Conservation (phyloP, 495 filamentous ascomycete species). For the Penicillium parvum region DNA sequence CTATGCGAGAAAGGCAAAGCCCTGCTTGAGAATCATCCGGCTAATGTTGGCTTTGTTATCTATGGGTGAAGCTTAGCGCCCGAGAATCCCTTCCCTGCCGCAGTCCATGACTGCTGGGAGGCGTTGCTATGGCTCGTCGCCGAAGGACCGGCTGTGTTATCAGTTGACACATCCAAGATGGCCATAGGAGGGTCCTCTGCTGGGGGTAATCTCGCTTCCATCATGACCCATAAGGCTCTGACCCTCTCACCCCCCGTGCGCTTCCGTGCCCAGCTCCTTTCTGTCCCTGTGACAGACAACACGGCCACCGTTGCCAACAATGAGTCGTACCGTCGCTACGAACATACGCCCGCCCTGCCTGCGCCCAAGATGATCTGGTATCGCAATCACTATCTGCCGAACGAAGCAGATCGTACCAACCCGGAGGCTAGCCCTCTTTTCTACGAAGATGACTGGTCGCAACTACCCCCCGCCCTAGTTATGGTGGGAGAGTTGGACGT, state of each 20-base stretch:
- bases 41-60: not conserved
- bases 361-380: constrained; percentile 58
- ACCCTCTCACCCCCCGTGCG: constrained; percentile 37
- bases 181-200: constrained; percentile 55
- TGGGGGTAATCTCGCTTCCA: constrained; percentile 51
- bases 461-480: constrained; percentile 46
- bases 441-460: constrained; percentile 44
- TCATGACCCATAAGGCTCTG: constrained; percentile 52
- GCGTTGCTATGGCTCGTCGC: constrained; percentile 49
- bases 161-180: constrained; percentile 42
- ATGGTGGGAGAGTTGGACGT: constrained; percentile 57
- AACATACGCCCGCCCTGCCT: constrained; percentile 47
- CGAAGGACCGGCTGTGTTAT: constrained; percentile 34
- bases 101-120: constrained; percentile 56
- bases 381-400: constrained; percentile 51
- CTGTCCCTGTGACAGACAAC: constrained; percentile 57
- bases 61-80: constrained; percentile 39
- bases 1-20: no score
- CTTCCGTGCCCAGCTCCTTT: constrained; percentile 50
- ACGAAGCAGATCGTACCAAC: constrained; percentile 37
- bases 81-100: constrained; percentile 52
- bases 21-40: no score
- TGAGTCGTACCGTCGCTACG: constrained; percentile 45
- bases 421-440: constrained; percentile 54
- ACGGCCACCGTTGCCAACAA: constrained; percentile 44